Evolutionary conservation across 495 filamentous ascomycete species (phyloP).

Genomic region (Rhypophila decipiens): DNA sequence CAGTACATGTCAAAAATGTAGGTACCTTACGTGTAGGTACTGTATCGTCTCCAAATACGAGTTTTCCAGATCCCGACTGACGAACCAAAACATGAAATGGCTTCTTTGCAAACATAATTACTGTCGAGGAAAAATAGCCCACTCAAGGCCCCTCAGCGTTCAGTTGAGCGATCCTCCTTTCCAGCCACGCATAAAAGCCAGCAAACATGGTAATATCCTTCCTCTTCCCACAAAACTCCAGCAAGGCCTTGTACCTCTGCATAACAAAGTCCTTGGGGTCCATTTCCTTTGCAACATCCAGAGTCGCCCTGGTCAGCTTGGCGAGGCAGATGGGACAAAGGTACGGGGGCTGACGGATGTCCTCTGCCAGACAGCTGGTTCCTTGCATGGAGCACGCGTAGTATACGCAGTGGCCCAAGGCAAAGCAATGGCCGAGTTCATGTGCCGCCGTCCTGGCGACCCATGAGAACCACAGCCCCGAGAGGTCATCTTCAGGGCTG

Average conservation of each 20-base stretch:
- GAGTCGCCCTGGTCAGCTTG: conserved; percentile 40
- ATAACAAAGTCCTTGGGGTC: conserved; percentile 19
- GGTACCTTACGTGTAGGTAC: no score
- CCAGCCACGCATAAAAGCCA: conserved; percentile 34
- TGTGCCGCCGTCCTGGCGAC: conserved; percentile 53
- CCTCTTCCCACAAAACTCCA: conserved; percentile 38
- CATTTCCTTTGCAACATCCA: conserved; percentile 9
- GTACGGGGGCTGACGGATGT: conserved; percentile 60
- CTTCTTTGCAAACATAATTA: no score
- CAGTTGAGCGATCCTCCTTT: conserved; percentile 18
- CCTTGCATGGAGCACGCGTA: conserved; percentile 68
- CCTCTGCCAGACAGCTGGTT: conserved; percentile 53
- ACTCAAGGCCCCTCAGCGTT: no score
- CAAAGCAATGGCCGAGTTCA: conserved; percentile 63
- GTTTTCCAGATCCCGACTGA: no score
- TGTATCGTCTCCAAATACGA: no score
- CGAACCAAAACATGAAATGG: no score
- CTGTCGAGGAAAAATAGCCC: no score
- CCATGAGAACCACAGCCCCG: conserved; percentile 49
- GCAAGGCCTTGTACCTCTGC: conserved; percentile 38
- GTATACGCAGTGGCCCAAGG: conserved; percentile 59
- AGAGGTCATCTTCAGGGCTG: conserved; percentile 5
- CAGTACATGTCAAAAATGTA: no score
- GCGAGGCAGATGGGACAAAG: conserved; percentile 57
- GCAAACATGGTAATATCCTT: conserved; percentile 33